These are phyloP conservation scores for Bryum argenteum DNA, from an alignment of 225 moss, liverwort and hornwort species.

Conservation along the genomic window DNA sequence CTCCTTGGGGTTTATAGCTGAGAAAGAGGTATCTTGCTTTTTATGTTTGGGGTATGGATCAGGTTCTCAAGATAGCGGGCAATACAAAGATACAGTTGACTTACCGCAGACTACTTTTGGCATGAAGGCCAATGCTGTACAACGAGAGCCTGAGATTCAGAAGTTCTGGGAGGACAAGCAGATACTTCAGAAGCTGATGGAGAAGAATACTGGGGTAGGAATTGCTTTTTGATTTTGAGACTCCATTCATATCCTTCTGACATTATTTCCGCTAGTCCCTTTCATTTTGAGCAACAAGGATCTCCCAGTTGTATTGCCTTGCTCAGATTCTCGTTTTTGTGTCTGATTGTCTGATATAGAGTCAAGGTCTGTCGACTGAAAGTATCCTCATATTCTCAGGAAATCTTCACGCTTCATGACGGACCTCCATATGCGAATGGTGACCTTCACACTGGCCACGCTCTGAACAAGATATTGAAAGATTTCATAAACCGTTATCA, in stretches of 20 bases:
- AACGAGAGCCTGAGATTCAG: constrained; percentile 96
- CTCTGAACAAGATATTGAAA: constrained; percentile 91
- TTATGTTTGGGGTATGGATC: constrained; percentile 29
- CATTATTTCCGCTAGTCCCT: background rate
- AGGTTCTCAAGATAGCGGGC: constrained; percentile 63
- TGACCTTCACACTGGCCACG: constrained; percentile 94
- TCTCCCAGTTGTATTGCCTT: background rate
- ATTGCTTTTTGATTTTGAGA: background rate
- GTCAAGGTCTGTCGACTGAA: constrained; percentile 29
- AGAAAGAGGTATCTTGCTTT: constrained; percentile 15
- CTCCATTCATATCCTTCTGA: constrained; percentile 1
- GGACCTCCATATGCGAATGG: constrained; percentile 98
- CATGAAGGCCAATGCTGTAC: constrained; percentile 96
- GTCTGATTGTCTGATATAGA: constrained; percentile 13
- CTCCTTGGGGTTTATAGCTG: background rate
- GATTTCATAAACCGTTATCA: constrained; percentile 92
- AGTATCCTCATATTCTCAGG: constrained; percentile 45
- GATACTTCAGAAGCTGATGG: constrained; percentile 74
- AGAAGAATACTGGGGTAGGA: constrained; percentile 76
- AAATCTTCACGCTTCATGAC: constrained; percentile 81
- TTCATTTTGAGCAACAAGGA: background rate
- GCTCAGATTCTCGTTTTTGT: constrained; percentile 1
- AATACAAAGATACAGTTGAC: constrained; percentile 92
- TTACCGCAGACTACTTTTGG: constrained; percentile 84
- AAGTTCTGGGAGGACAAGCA: constrained; percentile 91